Evolutionary conservation across 148 eudicot genomes (phyloP).

Genomic region (Rhododendron henanense): DNA sequence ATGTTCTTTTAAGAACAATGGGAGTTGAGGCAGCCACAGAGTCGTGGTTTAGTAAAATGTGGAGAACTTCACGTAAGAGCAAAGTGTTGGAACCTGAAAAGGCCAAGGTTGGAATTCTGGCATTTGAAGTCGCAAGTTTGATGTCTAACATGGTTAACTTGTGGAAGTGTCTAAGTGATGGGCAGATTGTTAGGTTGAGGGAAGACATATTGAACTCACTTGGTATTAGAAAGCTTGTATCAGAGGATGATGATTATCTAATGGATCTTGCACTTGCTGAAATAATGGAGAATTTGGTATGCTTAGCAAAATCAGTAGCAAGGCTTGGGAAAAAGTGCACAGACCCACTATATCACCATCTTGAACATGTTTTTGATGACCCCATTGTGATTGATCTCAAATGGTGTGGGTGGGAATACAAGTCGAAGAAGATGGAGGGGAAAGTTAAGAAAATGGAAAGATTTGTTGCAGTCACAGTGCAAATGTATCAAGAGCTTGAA

Average conservation of each 20-base stretch:
- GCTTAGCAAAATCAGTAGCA: slow-evolving; percentile 44
- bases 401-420: slow-evolving; percentile 75
- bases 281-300: slow-evolving; percentile 52
- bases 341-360: slow-evolving; percentile 57
- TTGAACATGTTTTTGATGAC: slow-evolving; percentile 50
- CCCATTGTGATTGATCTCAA: slow-evolving; percentile 41
- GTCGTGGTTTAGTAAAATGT: slow-evolving; percentile 70
- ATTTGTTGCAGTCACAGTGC: slow-evolving; percentile 61
- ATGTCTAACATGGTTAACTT: slow-evolving; percentile 71
- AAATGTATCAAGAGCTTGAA: slow-evolving; percentile 76
- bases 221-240: slow-evolving; percentile 66
- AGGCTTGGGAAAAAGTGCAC: slow-evolving; percentile 67
- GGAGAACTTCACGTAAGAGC: slow-evolving; percentile 56
- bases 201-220: slow-evolving; percentile 63
- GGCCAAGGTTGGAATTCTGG: slow-evolving; percentile 54
- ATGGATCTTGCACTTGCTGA: slow-evolving; percentile 81
- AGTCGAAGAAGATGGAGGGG: slow-evolving; percentile 74
- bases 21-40: slow-evolving; percentile 47
- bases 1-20: slow-evolving; percentile 32
- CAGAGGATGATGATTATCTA: slow-evolving; percentile 70
- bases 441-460: slow-evolving; percentile 79
- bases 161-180: slow-evolving; percentile 69
- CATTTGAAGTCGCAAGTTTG: slow-evolving; percentile 73
- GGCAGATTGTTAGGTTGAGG: slow-evolving; percentile 47
- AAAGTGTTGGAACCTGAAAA: slow-evolving; percentile 46